These are phyloP conservation scores for Fusarium sp. DNA, from an alignment of 2,329 filamentous ascomycete genomes.

Conservation along the genomic window DNA sequence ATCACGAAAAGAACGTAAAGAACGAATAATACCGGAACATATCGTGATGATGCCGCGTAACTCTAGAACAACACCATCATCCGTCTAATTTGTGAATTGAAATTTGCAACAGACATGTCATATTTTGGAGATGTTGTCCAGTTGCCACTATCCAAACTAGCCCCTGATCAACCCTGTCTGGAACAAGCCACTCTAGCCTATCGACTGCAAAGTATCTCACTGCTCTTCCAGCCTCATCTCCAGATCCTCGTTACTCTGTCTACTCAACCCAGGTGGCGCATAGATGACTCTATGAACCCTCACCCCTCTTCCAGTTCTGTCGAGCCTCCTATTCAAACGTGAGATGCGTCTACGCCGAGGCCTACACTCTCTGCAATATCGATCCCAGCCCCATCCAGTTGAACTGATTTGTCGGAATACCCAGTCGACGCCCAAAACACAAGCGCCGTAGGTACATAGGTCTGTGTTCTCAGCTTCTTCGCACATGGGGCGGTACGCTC, in stretches of 20 bases:
- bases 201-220: background rate
- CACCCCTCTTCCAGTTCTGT: background rate
- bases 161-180: background rate
- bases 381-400: background rate
- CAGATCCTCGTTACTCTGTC: background rate
- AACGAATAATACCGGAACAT: background rate
- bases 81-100: background rate
- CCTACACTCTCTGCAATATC: constrained; percentile 22
- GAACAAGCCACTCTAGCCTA: background rate
- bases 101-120: background rate
- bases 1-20: background rate
- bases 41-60: accelerated
- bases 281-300: background rate
- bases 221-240: background rate
- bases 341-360: background rate
- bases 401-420: background rate
- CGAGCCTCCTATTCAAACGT: background rate
- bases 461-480: constrained; percentile 1
- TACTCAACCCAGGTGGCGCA: background rate
- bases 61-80: background rate
- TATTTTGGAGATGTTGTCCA: background rate
- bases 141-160: background rate
- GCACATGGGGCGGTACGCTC: constrained; percentile 22
- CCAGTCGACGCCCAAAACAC: background rate
- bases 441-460: constrained; percentile 6